Evolutionary conservation across 208 protist genomes (phyloP).

Genomic region (Naegleria fowleri): DNA sequence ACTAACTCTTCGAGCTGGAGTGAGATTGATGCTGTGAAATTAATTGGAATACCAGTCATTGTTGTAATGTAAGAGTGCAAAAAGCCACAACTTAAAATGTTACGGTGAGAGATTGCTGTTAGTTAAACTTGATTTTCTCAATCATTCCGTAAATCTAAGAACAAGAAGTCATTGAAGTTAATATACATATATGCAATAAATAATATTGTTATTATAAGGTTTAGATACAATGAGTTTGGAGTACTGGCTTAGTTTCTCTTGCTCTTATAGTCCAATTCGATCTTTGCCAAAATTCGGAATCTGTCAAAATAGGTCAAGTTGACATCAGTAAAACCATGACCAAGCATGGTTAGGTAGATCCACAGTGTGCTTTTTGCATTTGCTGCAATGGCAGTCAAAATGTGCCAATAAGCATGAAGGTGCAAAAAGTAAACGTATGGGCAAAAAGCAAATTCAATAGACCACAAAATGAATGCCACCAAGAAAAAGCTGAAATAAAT

Average conservation of each 20-base stretch:
- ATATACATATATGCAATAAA: too few relatives aligned
- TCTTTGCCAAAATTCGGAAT: background rate
- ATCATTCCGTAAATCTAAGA: too few relatives aligned
- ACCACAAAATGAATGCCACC: background rate
- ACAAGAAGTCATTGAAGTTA: too few relatives aligned
- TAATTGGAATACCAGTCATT: background rate
- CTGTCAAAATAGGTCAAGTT: background rate
- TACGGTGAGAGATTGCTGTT: too few relatives aligned
- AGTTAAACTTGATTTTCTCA: too few relatives aligned
- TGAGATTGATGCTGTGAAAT: constrained; percentile 18
- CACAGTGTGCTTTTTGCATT: background rate
- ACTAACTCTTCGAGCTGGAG: background rate
- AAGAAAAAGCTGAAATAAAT: background rate
- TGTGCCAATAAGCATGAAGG: background rate
- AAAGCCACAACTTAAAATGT: too few relatives aligned
- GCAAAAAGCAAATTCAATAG: background rate
- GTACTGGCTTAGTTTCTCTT: background rate
- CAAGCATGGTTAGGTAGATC: background rate
- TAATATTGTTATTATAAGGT: too few relatives aligned
- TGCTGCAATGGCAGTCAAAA: background rate
- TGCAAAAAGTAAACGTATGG: background rate
- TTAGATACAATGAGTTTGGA: too few relatives aligned
- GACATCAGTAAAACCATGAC: background rate
- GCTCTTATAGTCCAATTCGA: background rate
- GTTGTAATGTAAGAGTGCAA: too few relatives aligned